These are phyloP conservation scores for Cruciata laevipes DNA, from an alignment of 257 asterid species.

Conservation along the genomic window DNA sequence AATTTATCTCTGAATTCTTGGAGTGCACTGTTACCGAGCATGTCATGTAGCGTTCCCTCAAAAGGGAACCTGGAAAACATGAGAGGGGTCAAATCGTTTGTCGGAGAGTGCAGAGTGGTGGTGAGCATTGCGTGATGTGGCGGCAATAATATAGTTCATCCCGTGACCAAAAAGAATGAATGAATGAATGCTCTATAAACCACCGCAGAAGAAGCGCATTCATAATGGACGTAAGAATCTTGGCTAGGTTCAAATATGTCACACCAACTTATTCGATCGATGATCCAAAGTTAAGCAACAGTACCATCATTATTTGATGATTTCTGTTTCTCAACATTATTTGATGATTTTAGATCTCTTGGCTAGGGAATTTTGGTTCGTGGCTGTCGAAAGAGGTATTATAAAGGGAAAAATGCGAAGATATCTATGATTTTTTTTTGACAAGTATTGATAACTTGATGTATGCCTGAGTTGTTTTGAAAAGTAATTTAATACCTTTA, in stretches of 20 bases:
- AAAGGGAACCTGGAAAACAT: not conserved
- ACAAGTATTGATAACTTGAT: too few species aligned
- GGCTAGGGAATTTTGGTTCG: too few species aligned
- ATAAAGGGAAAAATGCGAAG: too few species aligned
- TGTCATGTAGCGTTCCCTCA: not conserved
- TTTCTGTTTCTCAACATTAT: too few species aligned
- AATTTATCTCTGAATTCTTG: too few species aligned
- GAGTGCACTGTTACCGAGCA: not conserved
- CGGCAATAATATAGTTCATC: not conserved
- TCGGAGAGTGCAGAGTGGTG: not conserved
- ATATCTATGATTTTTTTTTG: too few species aligned
- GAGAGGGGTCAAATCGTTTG: not conserved
- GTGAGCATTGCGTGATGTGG: not conserved
- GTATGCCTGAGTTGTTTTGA: too few species aligned
- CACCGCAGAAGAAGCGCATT: not conserved
- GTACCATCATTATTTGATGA: not conserved
- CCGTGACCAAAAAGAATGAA: not conserved
- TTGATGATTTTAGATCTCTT: too few species aligned
- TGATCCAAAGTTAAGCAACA: not conserved
- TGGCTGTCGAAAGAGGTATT: too few species aligned
- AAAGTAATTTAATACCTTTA: too few species aligned
- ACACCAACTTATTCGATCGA: not conserved
- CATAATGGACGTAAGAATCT: not conserved
- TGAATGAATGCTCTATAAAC: too few species aligned
- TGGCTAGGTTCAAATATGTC: not conserved